Base-by-base conservation (phyloP, 2,329 filamentous ascomycete genomes). In the Colletotrichum scovillei region DNA sequence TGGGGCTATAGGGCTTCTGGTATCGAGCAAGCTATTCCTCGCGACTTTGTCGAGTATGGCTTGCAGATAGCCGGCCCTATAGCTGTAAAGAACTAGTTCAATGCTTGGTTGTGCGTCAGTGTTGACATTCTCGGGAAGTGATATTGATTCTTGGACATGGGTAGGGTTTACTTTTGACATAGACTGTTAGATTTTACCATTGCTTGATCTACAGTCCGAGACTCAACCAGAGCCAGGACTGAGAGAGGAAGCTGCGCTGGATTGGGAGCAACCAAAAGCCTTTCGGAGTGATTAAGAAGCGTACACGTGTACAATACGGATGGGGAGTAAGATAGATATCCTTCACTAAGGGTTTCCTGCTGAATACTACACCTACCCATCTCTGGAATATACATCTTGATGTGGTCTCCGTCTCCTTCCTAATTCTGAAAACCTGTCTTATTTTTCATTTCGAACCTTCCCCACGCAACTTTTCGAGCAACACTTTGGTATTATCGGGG, bases 381-480 rank as follows among this genome's bases (percentile, higher is more conserved):
- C 0, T 49, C 7, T n/a, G 19, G 8, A 8, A 11, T n/a, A 49
- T 2, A 4, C 2, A 9, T 49, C 19, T 0, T 11, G 1, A n/a
- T 19, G 19, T 49, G 19, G 1, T 2, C 19, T 19, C 4, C 8
- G 1, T 49, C 6, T 0, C 0, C 14, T 42, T 42, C 38, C 5
- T 42, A 42, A 42, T 42, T 42, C 8, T 6, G 14, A 16, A 16
- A 19, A 4, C 2, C 11, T 6, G 7, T 16, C 42, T 9, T 19
- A 2, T 46, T 9, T 6, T 46, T n/a, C 19, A n/a, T 7, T n/a
- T 49, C 7, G 38, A 16, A n/a, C 19, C 42, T 16, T 42, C 1
- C 12, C 38, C 5, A 0, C 14, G 12, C 14, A 2, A 0, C 7
- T 0, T 4, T 12, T 35, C 0, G 0, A 19, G 38, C 0, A 42